Evolutionary conservation across 1,284 basidiomycete species (phyloP), one percentile per base, ranked within the genome.

Genomic region (Trichosporon coremiiforme): DNA sequence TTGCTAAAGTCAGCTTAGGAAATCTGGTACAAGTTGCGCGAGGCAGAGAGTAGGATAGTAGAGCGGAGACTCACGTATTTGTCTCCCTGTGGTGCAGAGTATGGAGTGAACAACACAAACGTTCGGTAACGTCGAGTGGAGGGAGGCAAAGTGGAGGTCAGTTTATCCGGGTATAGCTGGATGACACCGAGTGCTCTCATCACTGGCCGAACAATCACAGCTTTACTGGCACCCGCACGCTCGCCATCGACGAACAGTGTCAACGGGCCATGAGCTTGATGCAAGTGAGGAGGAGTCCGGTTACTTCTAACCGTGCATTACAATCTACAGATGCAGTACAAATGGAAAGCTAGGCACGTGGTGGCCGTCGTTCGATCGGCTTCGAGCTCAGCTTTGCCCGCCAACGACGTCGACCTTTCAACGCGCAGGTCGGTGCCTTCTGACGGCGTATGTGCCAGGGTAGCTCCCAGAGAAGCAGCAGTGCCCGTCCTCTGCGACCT

Each of bases 301-400:
- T 8, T 53, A 20, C 7, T 17, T 53, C 50, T 53, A 20, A 53
- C 22, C 50, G 20, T 53, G 50, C 50, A 53, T 53, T 53, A 53
- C 50, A 53, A 20, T 25, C 25, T 53, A 53, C 22, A 53, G 50
- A 53, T 53, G 50, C n/a, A 10, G 50, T 53, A 53, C 50, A 53
- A 2, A 53, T 12, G 12, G 5, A 4, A 8, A n/a, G 17, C 17
- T 45, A n/a, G 17, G 41, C 41, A n/a, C 17, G 41, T n/a, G 15
- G 6, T n/a, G 17, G 41, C 25, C 4, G 41, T 45, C 17, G 41
- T 45, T 45, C 41, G 41, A 45, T 45, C 41, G 41, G 17, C 17
- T 17, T 45, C 41, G 17, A 45, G 41, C 41, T 6, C 17, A 10
- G 36, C 8, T 7, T 45, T 45, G 41, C 41, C 41, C 41, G n/a